Evolutionary conservation across 495 filamentous ascomycete genomes (phyloP).

Genomic region (Cryomyces minteri): DNA sequence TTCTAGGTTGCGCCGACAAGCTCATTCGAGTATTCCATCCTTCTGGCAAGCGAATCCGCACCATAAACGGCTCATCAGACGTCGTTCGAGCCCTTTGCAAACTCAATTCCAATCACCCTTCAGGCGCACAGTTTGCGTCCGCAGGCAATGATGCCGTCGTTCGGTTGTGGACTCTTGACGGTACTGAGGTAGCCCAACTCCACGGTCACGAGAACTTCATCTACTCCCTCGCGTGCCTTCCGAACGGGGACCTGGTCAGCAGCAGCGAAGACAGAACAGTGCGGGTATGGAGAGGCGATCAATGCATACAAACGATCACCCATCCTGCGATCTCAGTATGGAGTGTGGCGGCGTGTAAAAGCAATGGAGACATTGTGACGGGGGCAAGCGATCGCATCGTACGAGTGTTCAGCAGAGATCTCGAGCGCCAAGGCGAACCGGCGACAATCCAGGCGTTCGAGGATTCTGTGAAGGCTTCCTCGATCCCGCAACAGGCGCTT

Average conservation of each 20-base stretch:
- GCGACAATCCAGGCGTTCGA: constrained; percentile 50
- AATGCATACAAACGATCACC: constrained; percentile 89
- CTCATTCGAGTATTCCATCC: constrained; percentile 65
- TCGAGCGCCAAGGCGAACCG: constrained; percentile 47
- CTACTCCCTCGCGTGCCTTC: constrained; percentile 62
- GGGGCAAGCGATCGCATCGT: constrained; percentile 82
- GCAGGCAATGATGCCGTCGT: constrained; percentile 80
- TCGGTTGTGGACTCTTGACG: constrained; percentile 64
- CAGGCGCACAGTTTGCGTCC: constrained; percentile 72
- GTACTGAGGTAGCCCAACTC: constrained; percentile 51
- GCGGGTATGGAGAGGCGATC: constrained; percentile 61
- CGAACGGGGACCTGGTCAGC: constrained; percentile 77
- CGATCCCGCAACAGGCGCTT: constrained; percentile 71
- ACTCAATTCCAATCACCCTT: constrained; percentile 55
- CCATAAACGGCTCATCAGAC: constrained; percentile 52
- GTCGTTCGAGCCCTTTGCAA: constrained; percentile 77
- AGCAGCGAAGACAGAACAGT: constrained; percentile 86
- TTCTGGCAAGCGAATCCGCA: constrained; percentile 42
- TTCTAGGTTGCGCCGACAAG: constrained; percentile 61
- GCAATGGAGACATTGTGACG: constrained; percentile 78
- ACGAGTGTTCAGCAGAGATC: constrained; percentile 63
- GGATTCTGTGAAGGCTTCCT: constrained; percentile 57
- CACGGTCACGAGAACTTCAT: constrained; percentile 90
- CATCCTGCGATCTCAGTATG: constrained; percentile 96
- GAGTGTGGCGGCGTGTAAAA: constrained; percentile 61